Evolutionary conservation across 768 basidiomycete genomes (phyloP).

Genomic region (Tremella fuciformis): DNA sequence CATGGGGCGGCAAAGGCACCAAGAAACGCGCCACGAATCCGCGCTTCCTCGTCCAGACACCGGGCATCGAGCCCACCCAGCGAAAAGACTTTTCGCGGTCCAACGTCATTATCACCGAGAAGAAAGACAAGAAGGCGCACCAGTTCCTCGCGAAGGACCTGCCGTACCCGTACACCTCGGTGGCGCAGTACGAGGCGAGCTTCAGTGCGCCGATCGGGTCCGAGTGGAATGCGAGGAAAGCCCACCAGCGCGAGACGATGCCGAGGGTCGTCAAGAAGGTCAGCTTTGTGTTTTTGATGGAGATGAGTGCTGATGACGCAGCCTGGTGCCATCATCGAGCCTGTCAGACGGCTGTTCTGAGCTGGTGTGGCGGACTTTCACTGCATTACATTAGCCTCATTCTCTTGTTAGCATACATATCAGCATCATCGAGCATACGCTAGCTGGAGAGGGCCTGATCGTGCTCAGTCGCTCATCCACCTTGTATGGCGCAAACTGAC

Average conservation of each 20-base stretch:
- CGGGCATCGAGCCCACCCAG: conserved; percentile 72
- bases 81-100: conserved; percentile 81
- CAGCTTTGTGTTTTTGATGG: conserved; percentile 16
- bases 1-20: conserved; percentile 82
- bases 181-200: conserved; percentile 82
- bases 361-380: too few species aligned
- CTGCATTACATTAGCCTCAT: too few species aligned
- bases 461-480: too few species aligned
- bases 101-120: conserved; percentile 93
- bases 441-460: too few species aligned
- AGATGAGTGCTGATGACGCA: conserved; percentile 3
- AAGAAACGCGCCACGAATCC: conserved; percentile 60
- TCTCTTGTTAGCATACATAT: too few species aligned
- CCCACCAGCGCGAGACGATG: conserved; percentile 62
- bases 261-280: conserved; percentile 87
- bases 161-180: conserved; percentile 90
- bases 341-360: conserved; percentile 47
- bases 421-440: too few species aligned
- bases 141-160: conserved; percentile 88
- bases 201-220: conserved; percentile 76
- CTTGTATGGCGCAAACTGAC: too few species aligned
- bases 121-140: conserved; percentile 85
- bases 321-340: conserved; percentile 51
- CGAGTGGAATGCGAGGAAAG: conserved; percentile 88
- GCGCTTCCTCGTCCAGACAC: conserved; percentile 69